phyloP scores from a whole-genome alignment of 2,329 filamentous ascomycete species.

The Cladobotryum protrusum region DNA sequence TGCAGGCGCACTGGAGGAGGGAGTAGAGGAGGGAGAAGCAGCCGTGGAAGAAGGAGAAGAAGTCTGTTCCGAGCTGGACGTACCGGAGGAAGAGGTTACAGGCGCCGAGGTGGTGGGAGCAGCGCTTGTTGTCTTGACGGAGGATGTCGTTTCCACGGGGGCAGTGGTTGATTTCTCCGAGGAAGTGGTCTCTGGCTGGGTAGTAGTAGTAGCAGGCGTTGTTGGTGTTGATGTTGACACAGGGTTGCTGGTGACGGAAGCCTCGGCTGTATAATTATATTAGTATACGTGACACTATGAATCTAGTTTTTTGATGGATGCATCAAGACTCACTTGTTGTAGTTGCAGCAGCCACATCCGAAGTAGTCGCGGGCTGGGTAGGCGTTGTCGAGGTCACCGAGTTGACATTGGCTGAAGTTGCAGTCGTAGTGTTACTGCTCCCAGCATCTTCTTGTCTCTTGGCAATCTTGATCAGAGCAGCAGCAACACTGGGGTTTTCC shows the following conservation, averaged over 20 bases:
- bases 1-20: conserved; percentile 20
- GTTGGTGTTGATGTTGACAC: conserved; percentile 1
- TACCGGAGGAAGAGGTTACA: conserved; percentile 18
- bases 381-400: conserved; percentile 13
- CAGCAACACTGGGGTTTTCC: conserved; percentile 55
- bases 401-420: background rate
- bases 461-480: conserved; percentile 57
- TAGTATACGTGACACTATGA: background rate
- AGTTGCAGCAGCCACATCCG: background rate
- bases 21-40: conserved; percentile 23
- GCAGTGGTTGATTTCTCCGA: conserved; percentile 1
- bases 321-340: background rate
- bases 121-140: background rate
- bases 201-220: background rate
- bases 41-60: conserved; percentile 21
- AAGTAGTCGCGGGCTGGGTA: conserved; percentile 5
- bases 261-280: background rate
- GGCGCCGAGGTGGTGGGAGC: conserved; percentile 8
- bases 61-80: conserved; percentile 21
- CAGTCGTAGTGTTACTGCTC: conserved; percentile 21
- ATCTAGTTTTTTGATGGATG: too few species aligned
- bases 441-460: conserved; percentile 47
- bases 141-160: conserved; percentile 13
- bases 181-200: conserved; percentile 1
- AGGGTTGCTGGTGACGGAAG: too few species aligned